A percentile compares a stretch with the other conserved stretches of the same genome.
These are phyloP conservation scores for Flaveria ramosissima DNA, from an alignment of 129 eudicot genomes.

Conservation along the genomic window DNA sequence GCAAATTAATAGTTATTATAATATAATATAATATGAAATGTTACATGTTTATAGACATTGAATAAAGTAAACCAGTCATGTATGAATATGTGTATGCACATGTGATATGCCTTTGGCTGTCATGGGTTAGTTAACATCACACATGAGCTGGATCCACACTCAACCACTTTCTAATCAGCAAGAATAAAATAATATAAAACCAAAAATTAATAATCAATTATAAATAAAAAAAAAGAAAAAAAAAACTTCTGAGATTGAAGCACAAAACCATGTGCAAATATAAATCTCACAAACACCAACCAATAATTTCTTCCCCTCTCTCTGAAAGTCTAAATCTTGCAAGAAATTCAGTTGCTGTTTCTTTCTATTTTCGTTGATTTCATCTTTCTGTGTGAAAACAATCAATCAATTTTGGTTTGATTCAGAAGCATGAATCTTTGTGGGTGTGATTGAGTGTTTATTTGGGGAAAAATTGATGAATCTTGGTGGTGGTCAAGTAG, in stretches of 20 bases:
- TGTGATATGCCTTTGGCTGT: slow-evolving; percentile 48
- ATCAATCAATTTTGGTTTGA: slow-evolving; percentile 25
- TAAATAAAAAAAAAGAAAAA: background rate
- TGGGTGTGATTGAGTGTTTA: slow-evolving; percentile 28
- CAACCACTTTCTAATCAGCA: slow-evolving; percentile 62
- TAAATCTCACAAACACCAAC: slow-evolving; percentile 39
- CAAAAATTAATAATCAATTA: background rate
- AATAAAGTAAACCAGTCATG: background rate
- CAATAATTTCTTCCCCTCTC: slow-evolving; percentile 35
- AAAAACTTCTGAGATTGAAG: slow-evolving; percentile 36
- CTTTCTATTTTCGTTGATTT: slow-evolving; percentile 24
- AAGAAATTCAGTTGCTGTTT: slow-evolving; percentile 23
- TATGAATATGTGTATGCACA: slow-evolving; percentile 34
- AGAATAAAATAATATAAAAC: slow-evolving; percentile 23
- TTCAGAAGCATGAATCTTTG: slow-evolving; percentile 28
- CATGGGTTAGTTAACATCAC: slow-evolving; percentile 61
- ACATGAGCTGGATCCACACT: slow-evolving; percentile 97
- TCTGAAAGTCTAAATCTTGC: slow-evolving; percentile 33
- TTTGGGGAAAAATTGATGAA: slow-evolving; percentile 33
- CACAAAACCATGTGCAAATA: slow-evolving; percentile 52
- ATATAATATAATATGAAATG: background rate
- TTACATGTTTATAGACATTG: background rate
- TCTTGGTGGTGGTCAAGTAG: slow-evolving; percentile 39
- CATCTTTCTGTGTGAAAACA: slow-evolving; percentile 15
- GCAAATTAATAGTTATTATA: too few species aligned